Evolutionary conservation across 2,329 filamentous ascomycete genomes (phyloP), one percentile per base, ranked within the genome.

Genomic region (Fusarium vanettenii): DNA sequence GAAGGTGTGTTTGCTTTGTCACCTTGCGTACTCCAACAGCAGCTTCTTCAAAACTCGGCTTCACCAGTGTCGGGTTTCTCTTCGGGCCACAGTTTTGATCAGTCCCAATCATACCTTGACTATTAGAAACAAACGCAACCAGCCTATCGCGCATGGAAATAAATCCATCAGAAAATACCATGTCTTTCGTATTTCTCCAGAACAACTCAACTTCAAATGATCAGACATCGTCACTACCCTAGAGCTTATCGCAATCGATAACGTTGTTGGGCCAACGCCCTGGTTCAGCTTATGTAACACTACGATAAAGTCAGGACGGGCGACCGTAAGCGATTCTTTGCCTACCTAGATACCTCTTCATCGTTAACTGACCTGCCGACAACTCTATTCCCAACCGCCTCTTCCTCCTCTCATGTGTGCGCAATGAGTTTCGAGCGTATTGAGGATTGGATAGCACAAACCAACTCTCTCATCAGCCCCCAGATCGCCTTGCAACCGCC

Each of bases 31-130:
- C 11, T 41, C 9, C 18, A 11, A 11, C 10, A 18, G 18, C 5
- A 5, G 10, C 6, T 4, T 37, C 7, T 8, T 1, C 1, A 16
- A 37, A 7, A 18, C 14, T 37, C 0, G 7, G 3, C 14, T 8
- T 18, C 3, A 37, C 7, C 35, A 16, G 7, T 8, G 11, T 43
- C n/a, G 39, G n/a, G n/a, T 5, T 20, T 43, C 10, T 20, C n/a
- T 43, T 20, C 3, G 5, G n/a, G n/a, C 13, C n/a, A 6, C 11
- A 43, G n/a, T 6, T n/a, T 13, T 43, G 6, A 13, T 20, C 3
- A 14, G 20, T 4, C n/a, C 11, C 11, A 43, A 20, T 43, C 6
- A 7, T 3, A 43, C 7, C 5, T 43, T 4, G n/a, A 43, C 1
- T 13, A 20, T 43, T 43, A 43, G 13, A 13, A 43, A 13, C 3